Evolutionary conservation across 148 eudicot genomes (phyloP).

Genomic region (Rhododendron ovatum): DNA sequence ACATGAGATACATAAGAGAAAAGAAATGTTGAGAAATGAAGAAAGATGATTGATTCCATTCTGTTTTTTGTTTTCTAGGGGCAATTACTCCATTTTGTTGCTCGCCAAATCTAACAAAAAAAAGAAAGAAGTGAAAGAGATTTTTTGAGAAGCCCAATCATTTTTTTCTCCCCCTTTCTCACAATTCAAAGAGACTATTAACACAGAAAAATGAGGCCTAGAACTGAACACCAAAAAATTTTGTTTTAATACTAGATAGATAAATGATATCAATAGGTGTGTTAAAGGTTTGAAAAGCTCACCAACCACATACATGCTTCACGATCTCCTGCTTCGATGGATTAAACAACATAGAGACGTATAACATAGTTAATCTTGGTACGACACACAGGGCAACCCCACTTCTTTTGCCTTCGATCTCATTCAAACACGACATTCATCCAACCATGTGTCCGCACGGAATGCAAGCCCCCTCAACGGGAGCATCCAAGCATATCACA

Average conservation of each 20-base stretch:
- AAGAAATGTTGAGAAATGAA: not conserved
- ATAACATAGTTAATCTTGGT: conserved; percentile 70
- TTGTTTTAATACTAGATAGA: not conserved
- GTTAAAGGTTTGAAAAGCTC: not conserved
- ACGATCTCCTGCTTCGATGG: too few species aligned
- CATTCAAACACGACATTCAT: not conserved
- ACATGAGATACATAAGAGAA: not conserved
- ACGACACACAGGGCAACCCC: conserved; percentile 67
- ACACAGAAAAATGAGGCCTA: not conserved
- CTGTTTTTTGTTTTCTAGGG: not conserved
- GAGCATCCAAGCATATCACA: not conserved
- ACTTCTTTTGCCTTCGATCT: not conserved
- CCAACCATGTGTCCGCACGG: not conserved
- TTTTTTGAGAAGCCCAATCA: not conserved
- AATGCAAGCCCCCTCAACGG: not conserved
- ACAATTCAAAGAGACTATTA: not conserved
- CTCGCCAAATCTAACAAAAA: not conserved
- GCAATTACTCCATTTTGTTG: not conserved
- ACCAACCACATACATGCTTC: not conserved
- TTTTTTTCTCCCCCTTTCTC: not conserved
- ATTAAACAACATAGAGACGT: conserved; percentile 68
- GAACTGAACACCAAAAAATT: not conserved
- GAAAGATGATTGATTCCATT: not conserved
- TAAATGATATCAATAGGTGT: not conserved
- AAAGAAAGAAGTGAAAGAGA: not conserved